Evolutionary conservation across 2,329 filamentous ascomycete species (phyloP), one percentile per base, ranked within the genome.

Genomic region (Curvularia spicifera): DNA sequence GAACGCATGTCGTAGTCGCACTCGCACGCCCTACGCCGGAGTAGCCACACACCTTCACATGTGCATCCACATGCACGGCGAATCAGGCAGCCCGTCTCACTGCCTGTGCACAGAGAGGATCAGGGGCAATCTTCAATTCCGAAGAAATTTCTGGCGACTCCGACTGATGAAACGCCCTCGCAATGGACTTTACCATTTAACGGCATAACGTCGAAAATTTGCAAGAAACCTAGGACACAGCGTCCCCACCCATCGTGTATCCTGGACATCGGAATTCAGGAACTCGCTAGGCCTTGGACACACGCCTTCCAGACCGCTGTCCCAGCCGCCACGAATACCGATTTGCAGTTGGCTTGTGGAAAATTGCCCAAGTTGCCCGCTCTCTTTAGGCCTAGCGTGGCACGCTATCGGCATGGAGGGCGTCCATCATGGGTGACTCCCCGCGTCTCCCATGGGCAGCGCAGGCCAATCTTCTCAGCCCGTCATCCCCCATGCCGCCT

Each of bases 161-260:
- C 59, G 62, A 65, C 57, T 51, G 52, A 39, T 45, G 56, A 49
- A 54, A 57, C 39, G 48, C 42, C 26, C 49, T 43, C 43, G 59
- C 65, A 46, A 61, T 64, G 57, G 60, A 62, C 57, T 57, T 63
- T 65, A 65, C 56, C 62, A 70, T 53, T 62, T 63, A 64, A 63
- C 43, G 63, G 63, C 51, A 64, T 70, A 68, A 51, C 51, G 56
- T 57, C 45, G 53, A 68, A 69, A 67, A 64, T 64, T 68, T 68
- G 60, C 62, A 65, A 45, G 26, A 51, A 53, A 24, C 50, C 59
- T 65, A 64, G 66, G 57, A 70, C 64, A 68, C 54, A 31, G 13
- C 24, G 59, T 55, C 67, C 66, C 71, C 69, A 72, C 69, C 56
- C 44, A 44, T 56, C 60, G 61, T 61, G 54, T 64, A 57, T 47